phyloP scores from a whole-genome alignment of 306 rosid genomes.

The Prunus dulcis region DNA sequence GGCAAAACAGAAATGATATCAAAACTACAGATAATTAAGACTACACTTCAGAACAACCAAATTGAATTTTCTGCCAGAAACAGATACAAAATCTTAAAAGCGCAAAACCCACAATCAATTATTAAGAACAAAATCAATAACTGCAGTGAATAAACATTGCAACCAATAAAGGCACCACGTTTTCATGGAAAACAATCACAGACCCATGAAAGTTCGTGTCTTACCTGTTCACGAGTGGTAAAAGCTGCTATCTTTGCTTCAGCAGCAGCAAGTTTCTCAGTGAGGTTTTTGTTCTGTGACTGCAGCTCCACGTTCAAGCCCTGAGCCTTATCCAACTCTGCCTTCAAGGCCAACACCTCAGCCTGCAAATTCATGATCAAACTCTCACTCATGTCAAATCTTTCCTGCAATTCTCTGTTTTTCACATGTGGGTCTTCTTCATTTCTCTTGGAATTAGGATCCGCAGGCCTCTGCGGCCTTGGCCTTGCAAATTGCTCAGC shows the following conservation, averaged over 20 bases:
- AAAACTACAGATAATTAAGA: neutral
- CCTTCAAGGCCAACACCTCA: constrained; percentile 57
- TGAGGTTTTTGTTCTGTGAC: constrained; percentile 54
- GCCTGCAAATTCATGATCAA: constrained; percentile 57
- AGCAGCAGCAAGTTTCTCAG: constrained; percentile 60
- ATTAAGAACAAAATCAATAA: neutral
- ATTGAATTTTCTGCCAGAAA: neutral
- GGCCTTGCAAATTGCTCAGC: constrained; percentile 45
- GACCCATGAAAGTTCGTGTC: constrained; percentile 1
- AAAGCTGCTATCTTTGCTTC: constrained; percentile 49
- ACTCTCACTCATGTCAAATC: constrained; percentile 46
- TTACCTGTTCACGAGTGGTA: constrained; percentile 46
- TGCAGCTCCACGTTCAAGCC: constrained; percentile 57
- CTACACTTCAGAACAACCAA: neutral
- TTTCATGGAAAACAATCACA: neutral
- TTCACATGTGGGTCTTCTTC: constrained; percentile 48
- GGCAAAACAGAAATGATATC: constrained; percentile 13
- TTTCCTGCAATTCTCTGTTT: constrained; percentile 45
- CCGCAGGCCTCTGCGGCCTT: constrained; percentile 35
- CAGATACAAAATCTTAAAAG: neutral
- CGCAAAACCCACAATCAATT: neutral
- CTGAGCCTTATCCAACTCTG: constrained; percentile 58
- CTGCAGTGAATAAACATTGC: too few species aligned
- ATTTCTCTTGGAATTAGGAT: constrained; percentile 27
- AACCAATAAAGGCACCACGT: neutral